Percentiles rank a stretch among this genome's conserved stretches.
phyloP scores from a whole-genome alignment of 192 early-diverging fungal species.

The Mortierella hygrophila region DNA sequence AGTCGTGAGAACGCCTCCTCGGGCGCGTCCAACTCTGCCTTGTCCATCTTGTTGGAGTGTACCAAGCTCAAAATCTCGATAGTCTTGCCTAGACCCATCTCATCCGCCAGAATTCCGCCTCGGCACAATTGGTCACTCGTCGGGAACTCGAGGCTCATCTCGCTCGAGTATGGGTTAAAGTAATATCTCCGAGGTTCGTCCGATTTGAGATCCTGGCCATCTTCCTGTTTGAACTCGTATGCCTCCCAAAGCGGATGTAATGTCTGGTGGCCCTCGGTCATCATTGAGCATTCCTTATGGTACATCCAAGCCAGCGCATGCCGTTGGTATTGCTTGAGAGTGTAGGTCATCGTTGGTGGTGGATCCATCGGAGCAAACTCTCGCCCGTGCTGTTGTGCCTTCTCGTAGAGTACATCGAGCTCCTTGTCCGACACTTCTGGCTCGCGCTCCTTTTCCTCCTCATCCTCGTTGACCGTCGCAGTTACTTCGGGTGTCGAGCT shows the following conservation, averaged over 20 bases:
- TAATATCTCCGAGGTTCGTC: constrained; percentile 50
- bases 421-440: constrained; percentile 66
- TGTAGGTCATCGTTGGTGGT: constrained; percentile 57
- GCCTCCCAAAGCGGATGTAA: constrained; percentile 70
- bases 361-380: constrained; percentile 61
- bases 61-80: constrained; percentile 71
- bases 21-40: constrained; percentile 11
- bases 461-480: constrained; percentile 15
- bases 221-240: constrained; percentile 59
- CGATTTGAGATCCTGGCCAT: constrained; percentile 25
- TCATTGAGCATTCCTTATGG: constrained; percentile 49
- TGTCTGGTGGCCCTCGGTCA: constrained; percentile 30
- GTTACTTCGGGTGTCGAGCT: constrained; percentile 24
- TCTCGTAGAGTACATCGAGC: constrained; percentile 66
- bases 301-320: constrained; percentile 68
- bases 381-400: constrained; percentile 64
- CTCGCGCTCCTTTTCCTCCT: constrained; percentile 37
- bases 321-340: constrained; percentile 63
- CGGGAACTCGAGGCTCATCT: constrained; percentile 62
- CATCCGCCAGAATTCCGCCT: constrained; percentile 71
- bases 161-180: constrained; percentile 63
- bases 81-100: constrained; percentile 73
- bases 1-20: constrained; percentile 28
- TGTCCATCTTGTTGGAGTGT: constrained; percentile 56
- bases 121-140: constrained; percentile 58